phyloP scores from a whole-genome alignment of 2,329 filamentous ascomycete genomes.

The Pseudogymnoascus sp. region DNA sequence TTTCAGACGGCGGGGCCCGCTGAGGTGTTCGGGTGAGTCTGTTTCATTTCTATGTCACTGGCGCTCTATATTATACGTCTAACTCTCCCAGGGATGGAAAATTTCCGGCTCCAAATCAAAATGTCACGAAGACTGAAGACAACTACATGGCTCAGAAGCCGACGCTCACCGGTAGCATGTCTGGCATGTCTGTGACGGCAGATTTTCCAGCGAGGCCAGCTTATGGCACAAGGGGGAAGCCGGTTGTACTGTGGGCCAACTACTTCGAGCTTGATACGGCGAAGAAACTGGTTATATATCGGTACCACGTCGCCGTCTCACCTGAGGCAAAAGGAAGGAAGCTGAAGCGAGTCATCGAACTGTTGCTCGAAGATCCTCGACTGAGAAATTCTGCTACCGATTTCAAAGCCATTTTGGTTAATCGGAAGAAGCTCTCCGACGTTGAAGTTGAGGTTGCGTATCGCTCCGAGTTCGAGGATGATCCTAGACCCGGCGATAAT shows the following conservation, averaged over 20 bases:
- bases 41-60: background rate
- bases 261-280: slow-evolving; percentile 22
- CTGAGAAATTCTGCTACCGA: slow-evolving; percentile 19
- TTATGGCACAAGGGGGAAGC: slow-evolving; percentile 22
- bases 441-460: slow-evolving; percentile 6
- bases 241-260: slow-evolving; percentile 25
- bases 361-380: slow-evolving; percentile 22
- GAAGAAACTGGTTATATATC: slow-evolving; percentile 19
- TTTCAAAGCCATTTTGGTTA: slow-evolving; percentile 15
- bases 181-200: slow-evolving; percentile 8
- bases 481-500: slow-evolving; percentile 1
- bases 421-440: background rate
- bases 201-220: slow-evolving; percentile 14
- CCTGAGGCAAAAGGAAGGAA: slow-evolving; percentile 21
- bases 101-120: slow-evolving; percentile 9
- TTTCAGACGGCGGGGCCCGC: background rate
- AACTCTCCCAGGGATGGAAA: background rate
- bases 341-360: slow-evolving; percentile 22
- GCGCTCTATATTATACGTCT: background rate
- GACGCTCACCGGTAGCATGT: slow-evolving; percentile 1
- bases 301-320: slow-evolving; percentile 24
- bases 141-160: slow-evolving; percentile 9
- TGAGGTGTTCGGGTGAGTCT: slow-evolving; percentile 12
- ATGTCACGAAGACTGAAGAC: slow-evolving; percentile 9
- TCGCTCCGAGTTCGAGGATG: slow-evolving; percentile 14